Evolutionary conservation across 176 grass and related monocot species (phyloP), one percentile per base, ranked within the genome.

Genomic region (Pharus latifolius): DNA sequence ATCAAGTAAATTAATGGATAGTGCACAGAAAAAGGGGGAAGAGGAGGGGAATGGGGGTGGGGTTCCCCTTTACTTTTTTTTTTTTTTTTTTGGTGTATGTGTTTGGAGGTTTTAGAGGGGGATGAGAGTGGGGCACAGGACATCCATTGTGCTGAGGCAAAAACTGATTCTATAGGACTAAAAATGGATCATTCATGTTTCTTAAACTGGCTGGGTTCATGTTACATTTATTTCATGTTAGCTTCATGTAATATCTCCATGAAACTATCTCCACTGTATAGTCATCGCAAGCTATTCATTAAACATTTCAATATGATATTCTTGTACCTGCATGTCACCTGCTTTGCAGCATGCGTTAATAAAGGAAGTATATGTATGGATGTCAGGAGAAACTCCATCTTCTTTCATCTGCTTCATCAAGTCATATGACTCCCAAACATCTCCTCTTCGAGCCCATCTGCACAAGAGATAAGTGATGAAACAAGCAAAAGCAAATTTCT

Each of bases 391-490:
- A 73, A 95, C 84, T 45, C 90, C 90, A 70, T 99, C 95, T 55
- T 91, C 63, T 83, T 99, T 94, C 96, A 95, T 99, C 56, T 95
- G 87, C 60, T 95, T 88, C 83, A 99, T 84, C 34, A 99, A 83
- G 84, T 99, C 96, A 13, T 67, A 63, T 41, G 95, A 87, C 81
- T 99, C 95, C 95, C 95, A 99, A 74, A 99, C 95, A 85, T 99
- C 95, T 25, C 95, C 90, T 78, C 95, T 99, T 58, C 82, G 71
- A 53, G 95, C 95, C 95, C 95, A 99, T 75, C 95, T 99, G 68
- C 67, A 88, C 15, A 60, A 71, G 60, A 46, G 24, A 72, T 47
- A 45, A 61, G 37, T 33, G 17, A 74, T 58, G 29, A 79, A 43
- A 60, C 37, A 69, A 73, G 11, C 45, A 69, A 37, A 71, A 65